Base-by-base conservation (phyloP, 148 eudicot genomes). In the Heliosperma pusillum region DNA sequence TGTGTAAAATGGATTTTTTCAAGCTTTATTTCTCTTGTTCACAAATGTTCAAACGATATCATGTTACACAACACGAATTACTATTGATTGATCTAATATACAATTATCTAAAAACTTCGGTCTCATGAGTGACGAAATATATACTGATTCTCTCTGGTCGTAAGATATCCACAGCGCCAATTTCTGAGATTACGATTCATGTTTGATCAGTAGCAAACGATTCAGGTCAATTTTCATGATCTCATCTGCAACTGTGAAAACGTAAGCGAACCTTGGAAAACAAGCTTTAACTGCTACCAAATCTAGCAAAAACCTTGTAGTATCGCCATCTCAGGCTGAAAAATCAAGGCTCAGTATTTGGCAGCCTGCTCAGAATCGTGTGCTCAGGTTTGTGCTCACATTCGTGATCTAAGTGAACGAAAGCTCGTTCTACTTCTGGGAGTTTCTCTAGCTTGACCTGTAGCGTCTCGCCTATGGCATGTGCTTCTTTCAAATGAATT, bases 371-470 rank as follows among this genome's bases (percentile, higher is more conserved):
- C 71, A 91, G 88, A 78, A 94, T 76, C 61, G 87, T 83, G 86
- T 91, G 98, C 85, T 94, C 98, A 27, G 98, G 97, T 80, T 94
- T 94, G 83, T 94, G 98, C 9, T 86, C 87, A 25, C 97, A 91
- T 83, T 94, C 98, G 66, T 77, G 85, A 85, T 94, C 98, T 12
- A 94, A 87, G 82, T 94, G 98, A 73, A 94, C 98, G 65, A 94
- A 94, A 9, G 98, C 97, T 62, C 98, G 79, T 79, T 94, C 98
- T 3, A 94, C 98, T 85, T 94, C 95, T 12, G 91, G 84, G 47
- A 94, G 93, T 80, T 87, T 90, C 83, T 94, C 98, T 10, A 94
- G 72, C 78, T 94, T 94, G 62, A 80, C 80, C 79, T 94, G 98
- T 56, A 94, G 82, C 7, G 89, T 74, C 79, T 94, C 97, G 60